phyloP scores from a whole-genome alignment of 208 protist genomes.

The Acanthamoeba triangularis region DNA sequence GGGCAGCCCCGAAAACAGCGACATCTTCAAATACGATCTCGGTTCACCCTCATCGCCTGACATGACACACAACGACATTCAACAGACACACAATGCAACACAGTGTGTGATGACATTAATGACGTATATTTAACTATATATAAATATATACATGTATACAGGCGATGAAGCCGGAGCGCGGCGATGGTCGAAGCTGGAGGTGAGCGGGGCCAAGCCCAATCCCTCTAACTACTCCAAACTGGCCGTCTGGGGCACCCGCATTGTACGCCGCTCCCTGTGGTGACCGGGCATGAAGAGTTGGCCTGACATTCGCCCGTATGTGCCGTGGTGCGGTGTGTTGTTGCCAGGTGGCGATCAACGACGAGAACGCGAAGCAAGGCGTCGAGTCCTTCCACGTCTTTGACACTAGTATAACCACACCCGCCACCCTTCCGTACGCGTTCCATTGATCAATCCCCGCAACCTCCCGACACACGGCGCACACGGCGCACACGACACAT shows the following conservation, averaged over 20 bases:
- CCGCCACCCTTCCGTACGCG: too few species aligned
- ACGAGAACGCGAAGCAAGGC: neutral
- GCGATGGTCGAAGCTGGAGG: neutral
- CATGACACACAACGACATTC: neutral
- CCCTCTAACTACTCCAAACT: slow-evolving; percentile 13
- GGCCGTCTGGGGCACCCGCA: neutral
- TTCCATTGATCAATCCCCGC: too few species aligned
- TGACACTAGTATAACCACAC: neutral
- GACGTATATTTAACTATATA: too few species aligned
- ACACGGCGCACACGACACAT: too few species aligned
- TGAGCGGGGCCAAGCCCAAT: neutral
- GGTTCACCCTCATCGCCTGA: neutral
- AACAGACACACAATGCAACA: neutral
- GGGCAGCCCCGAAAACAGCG: neutral
- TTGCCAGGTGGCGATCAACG: neutral
- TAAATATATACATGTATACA: neutral
- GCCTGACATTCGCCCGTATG: too few species aligned
- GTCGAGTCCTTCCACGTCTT: neutral
- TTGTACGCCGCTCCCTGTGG: neutral
- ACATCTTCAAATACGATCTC: slow-evolving; percentile 24
- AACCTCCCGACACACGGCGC: too few species aligned
- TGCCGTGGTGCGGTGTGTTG: neutral
- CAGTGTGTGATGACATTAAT: neutral
- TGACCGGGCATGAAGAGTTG: neutral
- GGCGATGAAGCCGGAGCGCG: neutral